Conservation (phyloP, 768 basidiomycete genomes). For the Sarcomyxa edulis region DNA sequence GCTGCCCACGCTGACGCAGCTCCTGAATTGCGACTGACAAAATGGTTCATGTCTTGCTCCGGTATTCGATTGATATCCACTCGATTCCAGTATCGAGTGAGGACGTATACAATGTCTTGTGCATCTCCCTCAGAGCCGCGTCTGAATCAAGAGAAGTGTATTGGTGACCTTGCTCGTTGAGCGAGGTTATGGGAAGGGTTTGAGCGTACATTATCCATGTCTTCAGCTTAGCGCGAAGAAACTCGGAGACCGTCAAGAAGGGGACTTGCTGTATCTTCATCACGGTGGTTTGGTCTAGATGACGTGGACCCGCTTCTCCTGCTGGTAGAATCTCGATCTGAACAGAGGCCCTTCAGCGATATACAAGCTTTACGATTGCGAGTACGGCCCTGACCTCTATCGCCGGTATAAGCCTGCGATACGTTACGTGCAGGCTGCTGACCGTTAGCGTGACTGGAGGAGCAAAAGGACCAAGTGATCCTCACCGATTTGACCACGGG, state of each 20-base stretch:
- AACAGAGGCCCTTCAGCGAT: constrained; percentile 2
- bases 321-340: constrained; percentile 83
- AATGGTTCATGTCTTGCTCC: constrained; percentile 80
- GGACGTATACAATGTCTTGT: constrained; percentile 66
- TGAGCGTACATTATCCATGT: constrained; percentile 70
- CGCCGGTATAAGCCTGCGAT: constrained; percentile 69
- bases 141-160: constrained; percentile 41
- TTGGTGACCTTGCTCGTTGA: no score
- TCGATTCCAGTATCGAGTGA: constrained; percentile 74
- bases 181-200: no score
- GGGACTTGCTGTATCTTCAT: constrained; percentile 68
- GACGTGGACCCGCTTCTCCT: constrained; percentile 76
- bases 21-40: constrained; percentile 53
- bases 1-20: constrained; percentile 72
- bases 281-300: constrained; percentile 61
- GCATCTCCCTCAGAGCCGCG: constrained; percentile 70
- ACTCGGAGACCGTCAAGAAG: constrained; percentile 82
- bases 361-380: constrained; percentile 4
- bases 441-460: constrained; percentile 8
- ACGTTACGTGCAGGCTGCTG: constrained; percentile 66
- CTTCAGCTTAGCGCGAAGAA: constrained; percentile 81
- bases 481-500: constrained; percentile 83
- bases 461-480: constrained; percentile 5
- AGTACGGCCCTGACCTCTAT: constrained; percentile 67
- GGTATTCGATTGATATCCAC: constrained; percentile 84